Base-by-base conservation (phyloP, 176 grass and related monocot genomes). In the Rhynchospora tenuis region DNA sequence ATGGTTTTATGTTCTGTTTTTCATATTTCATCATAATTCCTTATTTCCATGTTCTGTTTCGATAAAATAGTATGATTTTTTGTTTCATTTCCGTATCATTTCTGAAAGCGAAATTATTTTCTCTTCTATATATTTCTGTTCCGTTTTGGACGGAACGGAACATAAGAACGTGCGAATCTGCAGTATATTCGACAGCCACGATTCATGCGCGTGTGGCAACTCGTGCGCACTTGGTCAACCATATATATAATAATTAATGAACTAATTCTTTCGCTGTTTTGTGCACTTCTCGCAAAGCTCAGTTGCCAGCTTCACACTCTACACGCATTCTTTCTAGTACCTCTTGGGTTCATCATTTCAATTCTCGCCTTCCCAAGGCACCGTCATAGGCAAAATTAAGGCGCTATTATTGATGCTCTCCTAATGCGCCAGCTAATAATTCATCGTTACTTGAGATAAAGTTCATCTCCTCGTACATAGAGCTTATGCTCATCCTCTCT, bases 391-490 rank as follows among this genome's bases (percentile, higher is more conserved):
- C 20, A 51, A 51, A 38, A 52, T 7, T 26, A 24, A 51, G 46
- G 72, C 47, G 51, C 56, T 81, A 42, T 61, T 43, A 62, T 81
- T 81, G 7, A 81, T 81, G 31, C 38, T 63, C 56, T 52, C 43
- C 9, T 58, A 79, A 79, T 22, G 57, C 54, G 55, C 78, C 78
- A 81, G 31, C 78, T 63, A 45, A 81, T 43, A 12, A 31, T 16
- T 78, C 59, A 61, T 2, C 67, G n/a, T 19, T 72, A 24, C 15
- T 69, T 69, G 31, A 72, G 5, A 17, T 72, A 8, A 51, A 56
- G 50, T 29, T 78, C 51, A 78, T 31, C 44, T 52, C 29, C 48
- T 78, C 74, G 74, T 28, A 6, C 56, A 1, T 23, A 59, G 78
- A 62, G 78, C 38, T 62, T 28, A 61, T 81, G 51, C 29, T 60